phyloP scores from a whole-genome alignment of 371 early-diverging fungal genomes.

The Saksenaea oblongispora region DNA sequence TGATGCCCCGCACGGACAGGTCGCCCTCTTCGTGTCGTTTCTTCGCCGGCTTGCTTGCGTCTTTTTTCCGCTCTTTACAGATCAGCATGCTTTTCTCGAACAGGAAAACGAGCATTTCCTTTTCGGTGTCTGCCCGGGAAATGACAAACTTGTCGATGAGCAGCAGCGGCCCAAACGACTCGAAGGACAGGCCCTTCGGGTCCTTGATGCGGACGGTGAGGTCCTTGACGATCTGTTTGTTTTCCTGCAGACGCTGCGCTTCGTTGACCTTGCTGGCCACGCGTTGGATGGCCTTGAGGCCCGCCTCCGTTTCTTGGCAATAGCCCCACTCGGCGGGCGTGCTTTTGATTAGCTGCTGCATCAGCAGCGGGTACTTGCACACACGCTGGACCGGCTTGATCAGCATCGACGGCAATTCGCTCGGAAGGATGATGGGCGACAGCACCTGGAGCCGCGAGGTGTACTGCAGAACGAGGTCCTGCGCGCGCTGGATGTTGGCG shows the following conservation, averaged over 20 bases:
- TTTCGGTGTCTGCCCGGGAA: conserved; percentile 77
- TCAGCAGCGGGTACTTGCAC: conserved; percentile 91
- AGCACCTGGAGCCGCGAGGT: conserved; percentile 35
- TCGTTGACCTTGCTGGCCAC: conserved; percentile 93
- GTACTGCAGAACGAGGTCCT: conserved; percentile 52
- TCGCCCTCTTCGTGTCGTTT: not conserved
- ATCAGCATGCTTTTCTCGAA: conserved; percentile 89
- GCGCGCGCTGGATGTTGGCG: conserved; percentile 84
- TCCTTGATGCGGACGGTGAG: conserved; percentile 68
- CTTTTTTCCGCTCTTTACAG: conserved; percentile 48
- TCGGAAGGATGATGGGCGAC: conserved; percentile 72
- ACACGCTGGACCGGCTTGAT: conserved; percentile 97
- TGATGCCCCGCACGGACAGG: conserved; percentile 75
- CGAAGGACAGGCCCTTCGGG: conserved; percentile 21
- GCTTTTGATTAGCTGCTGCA: conserved; percentile 82
- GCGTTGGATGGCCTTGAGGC: conserved; percentile 77
- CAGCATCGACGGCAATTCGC: conserved; percentile 83
- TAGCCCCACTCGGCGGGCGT: conserved; percentile 69
- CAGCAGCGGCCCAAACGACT: conserved; percentile 78
- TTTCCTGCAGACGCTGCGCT: conserved; percentile 84
- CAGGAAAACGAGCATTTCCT: conserved; percentile 77
- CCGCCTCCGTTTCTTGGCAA: conserved; percentile 72
- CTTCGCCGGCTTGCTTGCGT: not conserved
- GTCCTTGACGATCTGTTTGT: conserved; percentile 70
- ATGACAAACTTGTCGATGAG: conserved; percentile 83